Conservation (phyloP, 768 basidiomycete species). For the Hygrophorus russula region DNA sequence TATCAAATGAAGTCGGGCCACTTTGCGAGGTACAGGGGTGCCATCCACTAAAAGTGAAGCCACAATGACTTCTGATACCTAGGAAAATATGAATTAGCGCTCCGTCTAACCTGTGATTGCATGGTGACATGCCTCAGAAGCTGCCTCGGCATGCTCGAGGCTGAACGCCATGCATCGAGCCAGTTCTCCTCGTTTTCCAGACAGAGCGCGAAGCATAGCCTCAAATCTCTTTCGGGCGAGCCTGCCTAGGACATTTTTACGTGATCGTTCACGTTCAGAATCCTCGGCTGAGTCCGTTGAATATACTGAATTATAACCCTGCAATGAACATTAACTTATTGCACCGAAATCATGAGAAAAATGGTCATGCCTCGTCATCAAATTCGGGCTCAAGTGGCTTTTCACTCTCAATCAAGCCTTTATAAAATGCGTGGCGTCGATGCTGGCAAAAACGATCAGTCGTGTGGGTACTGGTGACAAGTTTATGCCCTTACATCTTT, state of each 20-base stretch:
- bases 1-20: constrained; percentile 88
- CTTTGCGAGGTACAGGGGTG: constrained; percentile 97
- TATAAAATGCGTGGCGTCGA: constrained; percentile 60
- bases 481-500: constrained; percentile 32
- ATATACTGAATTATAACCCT: constrained; percentile 84
- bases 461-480: constrained; percentile 1
- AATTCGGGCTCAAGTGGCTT: constrained; percentile 55
- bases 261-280: constrained; percentile 73
- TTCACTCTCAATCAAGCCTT: constrained; percentile 51
- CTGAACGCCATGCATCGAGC: constrained; percentile 97
- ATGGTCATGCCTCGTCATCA: constrained; percentile 56
- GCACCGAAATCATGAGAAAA: not conserved
- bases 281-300: constrained; percentile 94
- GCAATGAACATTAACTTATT: constrained; percentile 3
- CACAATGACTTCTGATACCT: constrained; percentile 89
- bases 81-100: too few species aligned
- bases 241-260: constrained; percentile 69
- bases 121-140: constrained; percentile 60
- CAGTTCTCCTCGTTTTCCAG: constrained; percentile 80
- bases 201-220: constrained; percentile 78
- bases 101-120: too few species aligned
- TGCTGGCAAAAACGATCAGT: constrained; percentile 31
- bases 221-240: constrained; percentile 80
- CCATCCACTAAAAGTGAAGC: constrained; percentile 78
- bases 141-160: constrained; percentile 92